These are phyloP conservation scores for Candida xyloterini DNA, from an alignment of 805 yeast genomes.

Conservation along the genomic window DNA sequence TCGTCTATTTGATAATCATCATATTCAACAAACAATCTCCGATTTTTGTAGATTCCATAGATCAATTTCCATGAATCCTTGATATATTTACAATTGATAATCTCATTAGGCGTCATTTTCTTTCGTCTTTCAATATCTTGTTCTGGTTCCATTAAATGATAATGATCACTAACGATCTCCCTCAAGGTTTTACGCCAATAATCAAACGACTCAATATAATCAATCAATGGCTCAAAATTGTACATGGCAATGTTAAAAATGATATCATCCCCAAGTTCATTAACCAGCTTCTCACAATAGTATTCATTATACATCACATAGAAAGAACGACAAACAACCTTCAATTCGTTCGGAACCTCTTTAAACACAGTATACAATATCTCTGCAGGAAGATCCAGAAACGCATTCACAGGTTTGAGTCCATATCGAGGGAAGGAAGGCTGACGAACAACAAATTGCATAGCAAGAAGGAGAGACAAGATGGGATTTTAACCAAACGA, in stretches of 20 bases:
- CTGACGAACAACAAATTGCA: conserved; percentile 16
- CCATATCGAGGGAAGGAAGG: conserved; percentile 13
- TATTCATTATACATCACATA: conserved; percentile 49
- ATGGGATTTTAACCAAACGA: neutral
- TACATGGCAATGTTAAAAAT: conserved; percentile 22
- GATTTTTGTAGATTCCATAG: conserved; percentile 47
- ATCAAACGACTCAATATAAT: conserved; percentile 34
- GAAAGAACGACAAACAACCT: conserved; percentile 33
- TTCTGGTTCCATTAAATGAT: conserved; percentile 23
- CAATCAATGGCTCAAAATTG: conserved; percentile 27
- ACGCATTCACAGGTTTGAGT: conserved; percentile 11
- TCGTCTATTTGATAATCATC: conserved; percentile 41
- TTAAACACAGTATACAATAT: conserved; percentile 25
- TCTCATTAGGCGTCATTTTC: conserved; percentile 18
- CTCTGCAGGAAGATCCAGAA: conserved; percentile 32
- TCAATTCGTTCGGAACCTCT: conserved; percentile 30
- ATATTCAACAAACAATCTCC: conserved; percentile 50
- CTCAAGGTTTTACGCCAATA: conserved; percentile 33
- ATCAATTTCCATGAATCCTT: conserved; percentile 56
- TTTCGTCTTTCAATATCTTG: conserved; percentile 14
- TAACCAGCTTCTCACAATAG: conserved; percentile 37
- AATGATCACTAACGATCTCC: conserved; percentile 23
- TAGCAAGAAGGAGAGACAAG: conserved; percentile 1
- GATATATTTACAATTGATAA: conserved; percentile 32
- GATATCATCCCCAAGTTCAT: conserved; percentile 29